phyloP scores from a whole-genome alignment of 129 eudicot species.

The Flaveria linearis region DNA sequence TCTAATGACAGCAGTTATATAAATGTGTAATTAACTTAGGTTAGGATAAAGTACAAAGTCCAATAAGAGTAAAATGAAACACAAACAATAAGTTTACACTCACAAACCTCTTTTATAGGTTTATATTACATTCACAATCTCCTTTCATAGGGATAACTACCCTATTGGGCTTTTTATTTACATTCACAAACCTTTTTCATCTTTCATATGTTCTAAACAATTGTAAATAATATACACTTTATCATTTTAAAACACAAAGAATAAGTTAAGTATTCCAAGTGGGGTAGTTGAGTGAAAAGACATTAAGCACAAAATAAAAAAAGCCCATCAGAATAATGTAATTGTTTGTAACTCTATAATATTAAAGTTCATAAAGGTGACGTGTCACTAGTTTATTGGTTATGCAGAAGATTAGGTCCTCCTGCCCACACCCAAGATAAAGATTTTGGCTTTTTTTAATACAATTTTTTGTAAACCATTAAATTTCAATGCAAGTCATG shows the following conservation, averaged over 20 bases:
- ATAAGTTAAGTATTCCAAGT: slow-evolving; percentile 17
- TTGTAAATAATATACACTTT: not conserved
- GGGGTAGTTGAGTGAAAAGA: slow-evolving; percentile 20
- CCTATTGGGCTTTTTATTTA: not conserved
- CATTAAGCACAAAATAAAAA: not conserved
- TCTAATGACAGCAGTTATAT: not conserved
- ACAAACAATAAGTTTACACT: too few species aligned
- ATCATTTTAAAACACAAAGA: slow-evolving; percentile 3
- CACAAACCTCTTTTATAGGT: too few species aligned
- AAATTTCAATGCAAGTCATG: slow-evolving; percentile 27
- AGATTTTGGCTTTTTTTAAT: not conserved
- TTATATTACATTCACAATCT: too few species aligned
- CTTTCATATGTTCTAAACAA: not conserved
- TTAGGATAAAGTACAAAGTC: not conserved
- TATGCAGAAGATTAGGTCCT: slow-evolving; percentile 35
- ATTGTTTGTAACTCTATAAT: slow-evolving; percentile 3
- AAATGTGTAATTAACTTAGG: not conserved
- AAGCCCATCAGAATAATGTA: not conserved
- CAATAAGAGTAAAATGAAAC: not conserved
- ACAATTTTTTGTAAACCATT: not conserved
- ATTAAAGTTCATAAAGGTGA: not conserved
- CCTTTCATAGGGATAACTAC: too few species aligned
- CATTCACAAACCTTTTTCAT: not conserved
- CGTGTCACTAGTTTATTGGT: slow-evolving; percentile 24
- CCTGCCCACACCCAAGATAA: slow-evolving; percentile 14